Base-by-base conservation (phyloP, 2,329 filamentous ascomycete species). In the Diaporthe ampelina region DNA sequence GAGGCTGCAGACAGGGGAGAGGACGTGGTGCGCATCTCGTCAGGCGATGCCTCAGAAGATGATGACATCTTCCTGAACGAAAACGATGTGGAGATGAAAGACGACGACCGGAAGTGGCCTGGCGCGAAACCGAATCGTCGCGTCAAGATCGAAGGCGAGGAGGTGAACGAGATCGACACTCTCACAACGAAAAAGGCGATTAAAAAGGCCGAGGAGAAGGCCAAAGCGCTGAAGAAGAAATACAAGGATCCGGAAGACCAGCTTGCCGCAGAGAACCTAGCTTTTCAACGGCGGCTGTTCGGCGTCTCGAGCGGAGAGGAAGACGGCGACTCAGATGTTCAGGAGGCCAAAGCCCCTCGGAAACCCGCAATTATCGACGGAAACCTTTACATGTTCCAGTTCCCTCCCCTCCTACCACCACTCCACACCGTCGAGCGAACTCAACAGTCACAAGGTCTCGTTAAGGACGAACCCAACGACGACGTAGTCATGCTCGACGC, bases 371-470 rank as follows among this genome's bases (percentile, higher is more conserved):
- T 80, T 24, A 77, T 79, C 63, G 89, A 91, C 59, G 90, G 91
- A 29, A 86, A 89, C 50, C 81, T 92, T 70, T 92, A 91, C 76
- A 84, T 93, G 67, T 92, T 92, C 82, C 91, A 92, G 77, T 89
- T 93, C 77, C 91, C 91, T 54, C 90, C 90, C 7, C 83, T 92
- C 5, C 85, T 92, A 15, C 90, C 91, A 10, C 88, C 89, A 0
- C 83, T 92, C n/a, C 75, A 83, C 81, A 76, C 80, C 76, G 76
- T 61, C n/a, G 73, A 74, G 35, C 72, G 52, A 40, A 58, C 69
- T 5, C 56, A 75, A 58, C 68, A 77, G 77, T 52, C 59, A 57
- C 74, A 78, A 69, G 76, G 75, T 56, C 67, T 76, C 19, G 79
- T 87, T 73, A 88, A 89, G 79, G 78, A 81, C 4, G 87, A 88